Conservation (phyloP, 805 yeast genomes). For the Metschnikowia picachoensis region DNA sequence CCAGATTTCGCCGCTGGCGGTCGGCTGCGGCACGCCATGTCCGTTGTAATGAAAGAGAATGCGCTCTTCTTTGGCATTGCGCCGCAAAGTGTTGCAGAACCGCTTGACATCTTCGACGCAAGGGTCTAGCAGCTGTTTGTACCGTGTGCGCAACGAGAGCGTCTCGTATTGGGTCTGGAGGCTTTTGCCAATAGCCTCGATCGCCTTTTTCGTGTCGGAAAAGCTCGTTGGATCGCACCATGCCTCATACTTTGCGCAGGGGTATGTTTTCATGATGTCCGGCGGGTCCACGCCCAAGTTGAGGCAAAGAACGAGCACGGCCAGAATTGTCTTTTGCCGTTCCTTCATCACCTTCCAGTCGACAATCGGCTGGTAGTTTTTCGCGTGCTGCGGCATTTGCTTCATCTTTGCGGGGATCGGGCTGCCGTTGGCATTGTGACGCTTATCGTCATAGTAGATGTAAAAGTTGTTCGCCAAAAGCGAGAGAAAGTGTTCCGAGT, state of each 20-base stretch:
- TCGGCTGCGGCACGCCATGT: constrained; percentile 97
- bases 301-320: constrained; percentile 85
- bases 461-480: constrained; percentile 64
- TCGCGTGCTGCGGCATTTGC: constrained; percentile 32
- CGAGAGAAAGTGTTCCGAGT: constrained; percentile 52
- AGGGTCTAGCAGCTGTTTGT: constrained; percentile 89
- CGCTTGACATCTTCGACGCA: constrained; percentile 93
- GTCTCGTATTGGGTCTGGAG: constrained; percentile 88
- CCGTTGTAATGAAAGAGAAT: constrained; percentile 94
- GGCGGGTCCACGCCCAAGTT: constrained; percentile 98
- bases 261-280: constrained; percentile 87
- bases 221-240: constrained; percentile 87
- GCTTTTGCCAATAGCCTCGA: constrained; percentile 85
- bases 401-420: constrained; percentile 61
- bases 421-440: constrained; percentile 87
- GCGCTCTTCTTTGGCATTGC: constrained; percentile 91
- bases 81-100: constrained; percentile 80
- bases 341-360: constrained; percentile 94
- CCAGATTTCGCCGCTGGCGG: constrained; percentile 96
- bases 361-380: constrained; percentile 63
- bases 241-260: constrained; percentile 87
- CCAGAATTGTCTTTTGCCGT: constrained; percentile 87
- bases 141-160: constrained; percentile 78
- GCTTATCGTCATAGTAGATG: constrained; percentile 84
- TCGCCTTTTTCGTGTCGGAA: constrained; percentile 83